Conservation (phyloP, 441 rosid genomes). For the Aquilaria agallochum region DNA sequence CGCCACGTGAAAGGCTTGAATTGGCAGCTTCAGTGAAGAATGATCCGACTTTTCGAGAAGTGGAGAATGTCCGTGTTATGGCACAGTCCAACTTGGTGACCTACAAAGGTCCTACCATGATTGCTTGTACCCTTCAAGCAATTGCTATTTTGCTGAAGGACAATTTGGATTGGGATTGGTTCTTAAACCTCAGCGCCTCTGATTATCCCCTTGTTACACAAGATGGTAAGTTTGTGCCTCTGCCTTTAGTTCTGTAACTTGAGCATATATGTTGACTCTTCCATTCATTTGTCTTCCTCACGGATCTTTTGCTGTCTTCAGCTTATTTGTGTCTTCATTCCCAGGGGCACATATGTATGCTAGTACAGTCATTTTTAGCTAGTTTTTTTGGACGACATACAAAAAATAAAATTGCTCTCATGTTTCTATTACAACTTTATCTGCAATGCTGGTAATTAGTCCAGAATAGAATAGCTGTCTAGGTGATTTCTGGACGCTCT, state of each 20-base stretch:
- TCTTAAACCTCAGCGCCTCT: slow-evolving; percentile 90
- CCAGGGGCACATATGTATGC: not conserved
- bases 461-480: too few relatives aligned
- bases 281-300: not conserved
- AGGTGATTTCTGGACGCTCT: too few relatives aligned
- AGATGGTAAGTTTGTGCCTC: slow-evolving; percentile 64
- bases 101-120: slow-evolving; percentile 94
- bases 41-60: slow-evolving; percentile 62
- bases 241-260: slow-evolving; percentile 1
- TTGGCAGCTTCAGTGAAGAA: slow-evolving; percentile 61
- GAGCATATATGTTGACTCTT: too few relatives aligned
- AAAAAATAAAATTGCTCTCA: too few relatives aligned
- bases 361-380: not conserved
- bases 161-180: slow-evolving; percentile 95
- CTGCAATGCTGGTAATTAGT: too few relatives aligned
- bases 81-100: slow-evolving; percentile 90
- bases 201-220: slow-evolving; percentile 95
- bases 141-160: slow-evolving; percentile 79
- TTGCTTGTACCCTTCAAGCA: slow-evolving; percentile 93
- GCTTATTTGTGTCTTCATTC: not conserved
- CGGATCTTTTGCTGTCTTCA: slow-evolving; percentile 1
- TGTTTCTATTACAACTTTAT: too few relatives aligned
- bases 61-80: slow-evolving; percentile 93
- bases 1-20: slow-evolving; percentile 83
- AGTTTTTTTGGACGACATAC: not conserved